Conservation (phyloP, 169 alveolate genomes). For the Babesia caballi region DNA sequence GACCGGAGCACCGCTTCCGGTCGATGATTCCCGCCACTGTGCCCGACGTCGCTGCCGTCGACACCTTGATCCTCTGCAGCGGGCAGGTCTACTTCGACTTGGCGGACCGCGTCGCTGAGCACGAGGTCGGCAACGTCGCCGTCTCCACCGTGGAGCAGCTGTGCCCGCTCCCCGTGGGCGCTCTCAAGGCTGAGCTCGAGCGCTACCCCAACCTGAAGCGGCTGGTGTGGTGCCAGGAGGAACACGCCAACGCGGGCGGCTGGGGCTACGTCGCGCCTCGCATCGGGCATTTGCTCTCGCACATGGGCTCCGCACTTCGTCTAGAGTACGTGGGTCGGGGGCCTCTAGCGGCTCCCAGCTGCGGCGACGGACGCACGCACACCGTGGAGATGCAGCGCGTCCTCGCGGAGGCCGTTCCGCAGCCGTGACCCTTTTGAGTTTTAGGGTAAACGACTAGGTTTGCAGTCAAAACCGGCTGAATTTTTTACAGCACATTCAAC, state of each 20-base stretch:
- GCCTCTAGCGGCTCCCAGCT: slow-evolving; percentile 53
- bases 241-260: slow-evolving; percentile 88
- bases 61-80: slow-evolving; percentile 85
- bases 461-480: not conserved
- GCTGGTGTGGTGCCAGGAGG: slow-evolving; percentile 90
- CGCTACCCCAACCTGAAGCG: slow-evolving; percentile 69
- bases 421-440: not conserved
- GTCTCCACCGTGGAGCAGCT: slow-evolving; percentile 85
- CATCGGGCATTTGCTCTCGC: slow-evolving; percentile 5
- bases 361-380: slow-evolving; percentile 51
- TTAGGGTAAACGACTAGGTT: not conserved
- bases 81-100: slow-evolving; percentile 90
- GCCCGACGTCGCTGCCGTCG: slow-evolving; percentile 52
- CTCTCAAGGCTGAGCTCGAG: slow-evolving; percentile 68
- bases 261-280: slow-evolving; percentile 73
- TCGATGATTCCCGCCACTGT: slow-evolving; percentile 73
- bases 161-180: slow-evolving; percentile 87
- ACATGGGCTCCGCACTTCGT: not conserved
- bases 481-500: not conserved
- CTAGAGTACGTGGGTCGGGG: slow-evolving; percentile 50
- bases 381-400: slow-evolving; percentile 7
- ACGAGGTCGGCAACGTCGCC: slow-evolving; percentile 68
- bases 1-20: slow-evolving; percentile 59
- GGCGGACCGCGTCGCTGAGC: slow-evolving; percentile 66
- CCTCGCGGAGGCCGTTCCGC: slow-evolving; percentile 18